Percentiles rank a stretch among this genome's conserved stretches.
These are phyloP conservation scores for Clavaria fumosa DNA, from an alignment of 768 basidiomycete species.

Conservation along the genomic window DNA sequence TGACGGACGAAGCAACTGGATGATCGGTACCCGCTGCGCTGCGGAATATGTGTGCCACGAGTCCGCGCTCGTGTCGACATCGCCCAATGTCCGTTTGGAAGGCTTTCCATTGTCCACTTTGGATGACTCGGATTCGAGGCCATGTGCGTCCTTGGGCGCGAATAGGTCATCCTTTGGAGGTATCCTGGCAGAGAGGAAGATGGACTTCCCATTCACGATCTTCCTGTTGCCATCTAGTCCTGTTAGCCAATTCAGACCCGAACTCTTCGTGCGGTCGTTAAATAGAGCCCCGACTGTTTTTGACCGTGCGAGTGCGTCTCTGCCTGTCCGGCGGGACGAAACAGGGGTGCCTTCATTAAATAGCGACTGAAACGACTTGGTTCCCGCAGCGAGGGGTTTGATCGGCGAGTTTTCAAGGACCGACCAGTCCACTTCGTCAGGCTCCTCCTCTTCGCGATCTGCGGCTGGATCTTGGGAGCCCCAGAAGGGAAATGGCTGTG, in stretches of 20 bases:
- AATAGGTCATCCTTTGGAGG: background rate
- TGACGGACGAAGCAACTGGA: conserved; percentile 42
- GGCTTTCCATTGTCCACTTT: conserved; percentile 17
- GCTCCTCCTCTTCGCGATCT: conserved; percentile 19
- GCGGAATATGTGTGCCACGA: conserved; percentile 9
- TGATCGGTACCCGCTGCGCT: no score
- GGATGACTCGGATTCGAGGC: background rate
- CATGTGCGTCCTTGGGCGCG: background rate
- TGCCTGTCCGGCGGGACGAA: conserved; percentile 4
- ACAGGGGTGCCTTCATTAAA: conserved; percentile 43
- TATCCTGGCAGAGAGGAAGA: conserved; percentile 4
- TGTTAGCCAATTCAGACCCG: conserved; percentile 8
- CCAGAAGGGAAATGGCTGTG: conserved; percentile 23
- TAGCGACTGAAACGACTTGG: conserved; percentile 48
- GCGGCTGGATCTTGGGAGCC: conserved; percentile 22
- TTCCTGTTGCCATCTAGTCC: background rate
- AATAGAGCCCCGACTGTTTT: conserved; percentile 10
- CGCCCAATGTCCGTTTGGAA: conserved; percentile 30
- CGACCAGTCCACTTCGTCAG: conserved; percentile 23
- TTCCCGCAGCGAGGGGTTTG: conserved; percentile 38
- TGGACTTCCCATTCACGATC: background rate
- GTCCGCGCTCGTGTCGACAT: conserved; percentile 13
- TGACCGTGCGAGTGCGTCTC: conserved; percentile 5
- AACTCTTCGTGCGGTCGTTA: conserved; percentile 3
- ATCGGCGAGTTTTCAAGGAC: conserved; percentile 62